Percentiles rank a stretch among this genome's conserved stretches.
Evolutionary conservation across 129 eudicot genomes (phyloP).

Genomic region (Erigeron canadensis): DNA sequence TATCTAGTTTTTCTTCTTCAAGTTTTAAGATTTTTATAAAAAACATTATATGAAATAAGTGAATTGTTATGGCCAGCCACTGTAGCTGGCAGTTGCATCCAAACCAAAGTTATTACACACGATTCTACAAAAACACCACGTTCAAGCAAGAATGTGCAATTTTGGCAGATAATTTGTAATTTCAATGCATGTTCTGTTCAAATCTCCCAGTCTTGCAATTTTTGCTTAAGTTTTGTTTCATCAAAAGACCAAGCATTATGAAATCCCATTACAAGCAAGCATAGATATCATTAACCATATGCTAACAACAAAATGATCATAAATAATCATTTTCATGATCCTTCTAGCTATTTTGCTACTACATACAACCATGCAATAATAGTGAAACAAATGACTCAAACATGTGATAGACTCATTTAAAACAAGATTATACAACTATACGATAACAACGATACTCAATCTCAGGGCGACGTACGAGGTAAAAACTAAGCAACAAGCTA

Average conservation of each 20-base stretch:
- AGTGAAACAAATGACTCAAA: neutral
- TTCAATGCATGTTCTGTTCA: neutral
- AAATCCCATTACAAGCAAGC: neutral
- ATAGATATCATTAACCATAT: constrained; percentile 9
- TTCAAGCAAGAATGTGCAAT: neutral
- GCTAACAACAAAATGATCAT: constrained; percentile 2
- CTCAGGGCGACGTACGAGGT: too few relatives aligned
- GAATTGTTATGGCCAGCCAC: neutral
- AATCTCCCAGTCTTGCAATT: constrained; percentile 4
- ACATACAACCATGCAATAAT: constrained; percentile 1
- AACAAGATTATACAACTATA: neutral
- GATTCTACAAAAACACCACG: neutral
- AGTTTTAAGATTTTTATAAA: too few relatives aligned
- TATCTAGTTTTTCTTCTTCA: neutral
- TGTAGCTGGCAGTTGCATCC: neutral
- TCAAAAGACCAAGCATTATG: constrained; percentile 18
- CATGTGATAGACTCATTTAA: neutral
- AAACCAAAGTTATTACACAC: neutral
- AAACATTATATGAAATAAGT: neutral
- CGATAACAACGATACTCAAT: too few relatives aligned
- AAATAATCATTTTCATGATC: neutral
- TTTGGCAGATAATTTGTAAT: neutral
- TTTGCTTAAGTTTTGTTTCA: neutral
- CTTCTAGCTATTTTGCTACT: constrained; percentile 6
- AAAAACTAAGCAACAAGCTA: neutral